Evolutionary conservation across 805 yeast species (phyloP).

Genomic region (Candida ficus): DNA sequence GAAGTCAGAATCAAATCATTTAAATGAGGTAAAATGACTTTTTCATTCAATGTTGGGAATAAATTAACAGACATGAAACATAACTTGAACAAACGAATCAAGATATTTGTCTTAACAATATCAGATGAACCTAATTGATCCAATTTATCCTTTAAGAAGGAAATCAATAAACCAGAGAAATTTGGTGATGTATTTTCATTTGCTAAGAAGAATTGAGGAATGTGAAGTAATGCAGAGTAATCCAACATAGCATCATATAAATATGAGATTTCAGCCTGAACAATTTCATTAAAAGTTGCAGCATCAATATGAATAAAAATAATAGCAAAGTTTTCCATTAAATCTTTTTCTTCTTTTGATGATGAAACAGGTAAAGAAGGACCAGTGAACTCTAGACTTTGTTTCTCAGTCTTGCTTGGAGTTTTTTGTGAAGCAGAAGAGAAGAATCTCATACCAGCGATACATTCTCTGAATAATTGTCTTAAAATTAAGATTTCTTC

Average conservation of each 20-base stretch:
- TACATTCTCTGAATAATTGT: slow-evolving; percentile 77
- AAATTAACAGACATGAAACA: slow-evolving; percentile 95
- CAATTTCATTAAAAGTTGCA: slow-evolving; percentile 90
- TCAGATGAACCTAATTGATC: slow-evolving; percentile 79
- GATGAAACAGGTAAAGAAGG: slow-evolving; percentile 83
- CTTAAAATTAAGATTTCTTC: slow-evolving; percentile 81
- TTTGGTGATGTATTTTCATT: slow-evolving; percentile 93
- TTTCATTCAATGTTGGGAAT: slow-evolving; percentile 83
- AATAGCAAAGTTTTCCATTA: slow-evolving; percentile 93
- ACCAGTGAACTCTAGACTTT: slow-evolving; percentile 45
- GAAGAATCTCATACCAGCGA: slow-evolving; percentile 74
- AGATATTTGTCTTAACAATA: slow-evolving; percentile 67
- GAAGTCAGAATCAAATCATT: slow-evolving; percentile 78
- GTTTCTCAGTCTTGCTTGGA: slow-evolving; percentile 19
- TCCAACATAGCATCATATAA: slow-evolving; percentile 73
- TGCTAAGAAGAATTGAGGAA: slow-evolving; percentile 91
- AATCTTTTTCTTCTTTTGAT: slow-evolving; percentile 88
- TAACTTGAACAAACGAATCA: slow-evolving; percentile 81
- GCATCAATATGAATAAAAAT: slow-evolving; percentile 93
- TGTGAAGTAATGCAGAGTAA: slow-evolving; percentile 81
- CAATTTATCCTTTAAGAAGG: slow-evolving; percentile 68
- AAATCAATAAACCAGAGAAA: slow-evolving; percentile 77
- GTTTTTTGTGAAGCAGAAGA: slow-evolving; percentile 35
- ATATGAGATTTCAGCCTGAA: slow-evolving; percentile 71
- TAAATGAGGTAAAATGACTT: slow-evolving; percentile 82